These are phyloP conservation scores for Ophioceras dolichostomum DNA, from an alignment of 2,329 filamentous ascomycete genomes.

Conservation along the genomic window DNA sequence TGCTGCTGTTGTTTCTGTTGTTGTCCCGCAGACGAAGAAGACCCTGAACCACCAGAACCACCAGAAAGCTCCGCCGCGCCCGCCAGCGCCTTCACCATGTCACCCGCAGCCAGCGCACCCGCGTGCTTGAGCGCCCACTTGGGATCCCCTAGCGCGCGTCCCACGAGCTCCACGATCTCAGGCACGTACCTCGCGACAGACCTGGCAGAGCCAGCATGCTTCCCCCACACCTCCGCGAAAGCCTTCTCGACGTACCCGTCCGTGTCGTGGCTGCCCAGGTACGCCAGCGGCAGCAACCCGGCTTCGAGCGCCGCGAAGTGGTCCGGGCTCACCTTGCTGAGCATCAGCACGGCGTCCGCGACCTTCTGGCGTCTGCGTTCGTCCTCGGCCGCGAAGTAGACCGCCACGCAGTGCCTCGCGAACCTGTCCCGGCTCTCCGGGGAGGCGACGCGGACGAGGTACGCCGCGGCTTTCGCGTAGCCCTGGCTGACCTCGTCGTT, in stretches of 20 bases:
- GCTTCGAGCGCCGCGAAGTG: conserved; percentile 69
- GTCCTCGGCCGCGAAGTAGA: conserved; percentile 77
- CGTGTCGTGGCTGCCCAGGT: conserved; percentile 75
- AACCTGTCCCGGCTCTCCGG: conserved; percentile 37
- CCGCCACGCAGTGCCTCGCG: conserved; percentile 40
- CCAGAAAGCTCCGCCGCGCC: conserved; percentile 38
- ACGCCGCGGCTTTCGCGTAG: conserved; percentile 78
- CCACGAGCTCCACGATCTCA: conserved; percentile 64
- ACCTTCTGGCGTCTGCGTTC: conserved; percentile 62
- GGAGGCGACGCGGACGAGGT: conserved; percentile 54
- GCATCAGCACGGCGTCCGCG: conserved; percentile 69
- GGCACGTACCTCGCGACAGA: conserved; percentile 72
- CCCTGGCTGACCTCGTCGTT: conserved; percentile 89
- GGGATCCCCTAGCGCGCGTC: conserved; percentile 59
- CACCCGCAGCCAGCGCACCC: conserved; percentile 68
- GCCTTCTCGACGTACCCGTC: conserved; percentile 67
- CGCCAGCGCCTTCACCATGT: conserved; percentile 55
- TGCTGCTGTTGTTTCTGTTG: too few relatives aligned
- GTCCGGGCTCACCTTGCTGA: conserved; percentile 81
- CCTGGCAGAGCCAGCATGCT: conserved; percentile 76
- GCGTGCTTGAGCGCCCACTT: conserved; percentile 90
- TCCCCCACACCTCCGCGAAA: conserved; percentile 79
- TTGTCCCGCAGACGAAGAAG: too few relatives aligned
- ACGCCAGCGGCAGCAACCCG: conserved; percentile 73
- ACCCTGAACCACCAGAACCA: too few relatives aligned